Evolutionary conservation across 345 rosid species (phyloP), one percentile per base, ranked within the genome.

Genomic region (Pistacia vera): DNA sequence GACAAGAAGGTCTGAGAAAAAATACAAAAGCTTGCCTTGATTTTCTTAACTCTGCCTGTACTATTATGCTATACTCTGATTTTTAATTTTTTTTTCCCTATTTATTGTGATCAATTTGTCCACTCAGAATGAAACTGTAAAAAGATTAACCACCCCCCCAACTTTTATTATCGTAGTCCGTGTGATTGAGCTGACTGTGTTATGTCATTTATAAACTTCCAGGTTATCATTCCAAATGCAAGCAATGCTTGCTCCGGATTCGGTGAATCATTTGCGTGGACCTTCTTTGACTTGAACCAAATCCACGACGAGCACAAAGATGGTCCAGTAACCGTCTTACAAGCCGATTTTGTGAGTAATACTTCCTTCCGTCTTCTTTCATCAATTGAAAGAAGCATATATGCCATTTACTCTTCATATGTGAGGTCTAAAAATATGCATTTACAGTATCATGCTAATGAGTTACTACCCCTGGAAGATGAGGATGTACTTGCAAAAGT

Each of bases 201-300:
- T 28, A 14, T 28, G 10, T 51, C 16, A 7, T 48, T 54, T 60
- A 16, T 10, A 20, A 44, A 61, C 75, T 44, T 56, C 38, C 85
- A 89, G 91, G 87, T 89, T 70, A 72, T 5, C 30, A 76, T 91
- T 72, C 89, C 90, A 33, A 79, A 84, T 79, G 82, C 90, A 16
- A 64, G 81, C 72, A 91, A 89, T 64, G 82, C 81, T 56, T 88
- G 88, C 60, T 79, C 88, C 16, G 88, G 83, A 69, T 73, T 79
- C 38, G 86, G 85, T 57, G 80, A 86, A 74, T 82, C 86, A 61
- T 71, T 80, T 44, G 85, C 88, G 1, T 86, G 90, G 88, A 83
- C 90, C 36, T 84, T 91, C 87, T 88, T 84, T 25, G 78, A 89
- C 79, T 79, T 88, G 86, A 89, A 83, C 64, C 83, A 59, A n/a